Conservation (phyloP, 2,329 filamentous ascomycete genomes). For the Aspergillus hiratsukae region DNA sequence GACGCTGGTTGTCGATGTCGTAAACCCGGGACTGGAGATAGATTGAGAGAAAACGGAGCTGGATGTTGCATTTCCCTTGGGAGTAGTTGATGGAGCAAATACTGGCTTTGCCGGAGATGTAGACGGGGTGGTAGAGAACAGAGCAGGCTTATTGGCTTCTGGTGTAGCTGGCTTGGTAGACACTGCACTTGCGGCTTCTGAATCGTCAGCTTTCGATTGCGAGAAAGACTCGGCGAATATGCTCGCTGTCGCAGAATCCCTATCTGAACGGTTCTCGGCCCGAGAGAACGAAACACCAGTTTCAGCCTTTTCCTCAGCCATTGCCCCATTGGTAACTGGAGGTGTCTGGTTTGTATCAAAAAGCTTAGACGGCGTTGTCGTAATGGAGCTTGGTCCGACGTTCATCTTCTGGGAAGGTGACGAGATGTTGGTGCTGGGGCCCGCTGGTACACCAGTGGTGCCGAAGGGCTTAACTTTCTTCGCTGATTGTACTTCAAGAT, state of each 20-base stretch:
- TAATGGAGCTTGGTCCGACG: conserved; percentile 7
- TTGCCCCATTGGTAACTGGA: conserved; percentile 17
- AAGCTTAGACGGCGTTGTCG: conserved; percentile 14
- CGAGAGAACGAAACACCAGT: conserved; percentile 4
- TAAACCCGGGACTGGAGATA: conserved; percentile 11
- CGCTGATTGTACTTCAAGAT: conserved; percentile 7
- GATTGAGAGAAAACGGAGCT: conserved; percentile 10
- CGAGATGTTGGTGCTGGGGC: not conserved
- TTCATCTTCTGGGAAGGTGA: conserved; percentile 3
- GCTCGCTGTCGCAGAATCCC: conserved; percentile 25
- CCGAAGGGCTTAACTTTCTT: conserved; percentile 24
- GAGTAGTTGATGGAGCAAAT: conserved; percentile 10
- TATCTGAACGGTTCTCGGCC: conserved; percentile 17
- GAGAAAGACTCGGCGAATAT: conserved; percentile 29
- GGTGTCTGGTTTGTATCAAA: conserved; percentile 12
- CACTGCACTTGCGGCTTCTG: conserved; percentile 3
- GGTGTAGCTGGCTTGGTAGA: conserved; percentile 17
- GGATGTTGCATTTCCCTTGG: conserved; percentile 9
- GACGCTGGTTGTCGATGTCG: conserved; percentile 4
- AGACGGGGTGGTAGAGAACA: conserved; percentile 20
- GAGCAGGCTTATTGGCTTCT: conserved; percentile 10
- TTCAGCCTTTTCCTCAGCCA: conserved; percentile 13
- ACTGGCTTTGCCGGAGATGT: conserved; percentile 19
- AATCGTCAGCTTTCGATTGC: conserved; percentile 16
- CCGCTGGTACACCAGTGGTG: not conserved